Evolutionary conservation across 306 rosid species (phyloP).

Genomic region (Sindora glabra): DNA sequence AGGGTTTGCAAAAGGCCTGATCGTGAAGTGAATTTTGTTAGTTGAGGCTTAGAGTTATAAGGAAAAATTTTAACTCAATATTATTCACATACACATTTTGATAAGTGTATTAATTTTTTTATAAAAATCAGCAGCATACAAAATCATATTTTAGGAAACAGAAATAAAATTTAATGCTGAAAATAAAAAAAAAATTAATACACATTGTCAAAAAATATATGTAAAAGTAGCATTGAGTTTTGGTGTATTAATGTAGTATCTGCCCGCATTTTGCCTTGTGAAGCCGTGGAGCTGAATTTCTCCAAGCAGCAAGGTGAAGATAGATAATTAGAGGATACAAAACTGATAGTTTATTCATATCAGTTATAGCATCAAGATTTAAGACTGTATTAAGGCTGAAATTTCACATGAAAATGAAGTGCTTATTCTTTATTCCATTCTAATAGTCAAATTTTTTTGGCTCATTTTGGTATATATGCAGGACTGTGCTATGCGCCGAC

Average conservation of each 20-base stretch:
- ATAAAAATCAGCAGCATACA: too few relatives aligned
- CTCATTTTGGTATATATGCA: constrained; percentile 7
- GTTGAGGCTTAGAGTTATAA: too few relatives aligned
- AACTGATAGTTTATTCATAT: background rate
- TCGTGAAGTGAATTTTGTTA: too few relatives aligned
- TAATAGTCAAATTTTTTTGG: background rate
- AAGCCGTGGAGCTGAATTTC: constrained; percentile 51
- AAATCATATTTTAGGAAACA: too few relatives aligned
- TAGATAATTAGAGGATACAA: background rate
- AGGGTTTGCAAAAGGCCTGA: background rate
- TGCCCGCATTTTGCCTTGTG: constrained; percentile 49
- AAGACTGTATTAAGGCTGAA: background rate
- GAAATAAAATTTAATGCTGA: too few relatives aligned
- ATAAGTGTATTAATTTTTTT: too few relatives aligned
- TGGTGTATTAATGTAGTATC: constrained; percentile 23
- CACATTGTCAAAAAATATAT: too few relatives aligned
- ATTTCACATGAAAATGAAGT: background rate
- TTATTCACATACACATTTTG: too few relatives aligned
- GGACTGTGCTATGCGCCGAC: constrained; percentile 47
- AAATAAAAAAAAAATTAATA: too few relatives aligned
- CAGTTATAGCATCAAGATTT: background rate
- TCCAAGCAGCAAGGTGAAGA: constrained; percentile 42
- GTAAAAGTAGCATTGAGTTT: too few relatives aligned
- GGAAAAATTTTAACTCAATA: too few relatives aligned
- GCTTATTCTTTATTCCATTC: background rate